Conservation (phyloP, 73 alveolate species). For the Paramecium sonneborni region DNA sequence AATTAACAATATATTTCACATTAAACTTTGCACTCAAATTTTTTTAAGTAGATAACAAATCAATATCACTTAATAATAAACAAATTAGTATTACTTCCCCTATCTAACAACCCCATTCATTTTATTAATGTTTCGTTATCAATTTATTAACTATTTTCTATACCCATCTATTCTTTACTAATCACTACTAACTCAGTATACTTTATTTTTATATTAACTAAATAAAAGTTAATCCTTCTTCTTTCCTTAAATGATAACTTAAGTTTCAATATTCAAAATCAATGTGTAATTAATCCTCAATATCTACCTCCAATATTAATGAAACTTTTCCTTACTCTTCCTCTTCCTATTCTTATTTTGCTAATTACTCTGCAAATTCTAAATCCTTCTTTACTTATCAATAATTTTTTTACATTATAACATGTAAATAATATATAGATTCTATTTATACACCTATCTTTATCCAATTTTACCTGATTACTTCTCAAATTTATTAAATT, state of each 20-base stretch:
- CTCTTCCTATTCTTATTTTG: slow-evolving; percentile 19
- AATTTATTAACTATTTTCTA: slow-evolving; percentile 47
- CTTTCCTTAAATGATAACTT: slow-evolving; percentile 95
- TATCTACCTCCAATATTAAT: slow-evolving; percentile 32
- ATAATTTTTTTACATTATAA: slow-evolving; percentile 21
- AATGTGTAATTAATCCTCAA: slow-evolving; percentile 80
- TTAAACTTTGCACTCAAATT: slow-evolving; percentile 87
- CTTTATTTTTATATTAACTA: slow-evolving; percentile 98
- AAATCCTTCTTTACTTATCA: slow-evolving; percentile 30
- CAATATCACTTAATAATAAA: slow-evolving; percentile 94
- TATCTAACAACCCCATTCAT: slow-evolving; percentile 98
- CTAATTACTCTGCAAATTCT: neutral
- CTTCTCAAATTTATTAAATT: slow-evolving; percentile 64
- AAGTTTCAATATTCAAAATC: slow-evolving; percentile 97
- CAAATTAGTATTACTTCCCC: slow-evolving; percentile 98
- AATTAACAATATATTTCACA: slow-evolving; percentile 93
- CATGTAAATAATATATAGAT: slow-evolving; percentile 27
- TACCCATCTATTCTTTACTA: slow-evolving; percentile 82
- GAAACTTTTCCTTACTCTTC: neutral
- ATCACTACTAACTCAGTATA: slow-evolving; percentile 98
- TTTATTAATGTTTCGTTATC: slow-evolving; percentile 93
- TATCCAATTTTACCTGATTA: slow-evolving; percentile 22
- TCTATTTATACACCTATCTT: neutral
- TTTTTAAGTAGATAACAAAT: slow-evolving; percentile 97
- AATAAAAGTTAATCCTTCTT: slow-evolving; percentile 96